phyloP scores from a whole-genome alignment of 176 grass and related monocot species.

The Typha latifolia region DNA sequence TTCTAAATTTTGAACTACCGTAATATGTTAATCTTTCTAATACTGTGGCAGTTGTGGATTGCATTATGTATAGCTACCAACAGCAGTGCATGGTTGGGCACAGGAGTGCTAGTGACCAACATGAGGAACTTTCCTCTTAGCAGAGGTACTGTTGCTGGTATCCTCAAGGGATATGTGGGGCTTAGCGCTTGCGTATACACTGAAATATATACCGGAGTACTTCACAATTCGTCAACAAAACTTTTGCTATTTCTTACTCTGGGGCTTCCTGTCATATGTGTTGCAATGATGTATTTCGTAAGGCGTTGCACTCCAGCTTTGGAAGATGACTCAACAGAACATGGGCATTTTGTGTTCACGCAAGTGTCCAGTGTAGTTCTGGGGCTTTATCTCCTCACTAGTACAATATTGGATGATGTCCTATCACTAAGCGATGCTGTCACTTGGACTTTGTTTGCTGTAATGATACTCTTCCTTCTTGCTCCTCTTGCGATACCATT shows the following conservation, averaged over 20 bases:
- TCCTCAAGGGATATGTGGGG: conserved; percentile 89
- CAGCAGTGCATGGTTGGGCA: conserved; percentile 90
- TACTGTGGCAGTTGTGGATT: conserved; percentile 66
- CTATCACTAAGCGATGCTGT: conserved; percentile 38
- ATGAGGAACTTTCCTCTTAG: conserved; percentile 94
- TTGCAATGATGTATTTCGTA: conserved; percentile 81
- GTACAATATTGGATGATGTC: conserved; percentile 51
- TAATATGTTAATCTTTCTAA: not conserved
- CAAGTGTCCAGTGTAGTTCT: conserved; percentile 75
- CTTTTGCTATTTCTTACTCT: conserved; percentile 64
- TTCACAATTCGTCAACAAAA: conserved; percentile 54
- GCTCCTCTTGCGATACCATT: conserved; percentile 80
- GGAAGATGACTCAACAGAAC: conserved; percentile 63
- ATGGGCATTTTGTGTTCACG: conserved; percentile 71
- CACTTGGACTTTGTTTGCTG: conserved; percentile 60
- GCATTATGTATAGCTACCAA: conserved; percentile 87
- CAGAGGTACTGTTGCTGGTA: conserved; percentile 77
- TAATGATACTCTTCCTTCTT: conserved; percentile 79
- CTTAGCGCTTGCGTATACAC: conserved; percentile 86
- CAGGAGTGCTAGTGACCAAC: conserved; percentile 82
- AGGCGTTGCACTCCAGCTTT: conserved; percentile 68
- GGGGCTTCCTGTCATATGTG: conserved; percentile 55
- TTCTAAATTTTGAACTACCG: not conserved
- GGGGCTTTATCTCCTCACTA: conserved; percentile 62
- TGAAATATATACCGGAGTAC: conserved; percentile 68